Conservation (phyloP, 2,329 filamentous ascomycete species). For the Macrophomina tecta region DNA sequence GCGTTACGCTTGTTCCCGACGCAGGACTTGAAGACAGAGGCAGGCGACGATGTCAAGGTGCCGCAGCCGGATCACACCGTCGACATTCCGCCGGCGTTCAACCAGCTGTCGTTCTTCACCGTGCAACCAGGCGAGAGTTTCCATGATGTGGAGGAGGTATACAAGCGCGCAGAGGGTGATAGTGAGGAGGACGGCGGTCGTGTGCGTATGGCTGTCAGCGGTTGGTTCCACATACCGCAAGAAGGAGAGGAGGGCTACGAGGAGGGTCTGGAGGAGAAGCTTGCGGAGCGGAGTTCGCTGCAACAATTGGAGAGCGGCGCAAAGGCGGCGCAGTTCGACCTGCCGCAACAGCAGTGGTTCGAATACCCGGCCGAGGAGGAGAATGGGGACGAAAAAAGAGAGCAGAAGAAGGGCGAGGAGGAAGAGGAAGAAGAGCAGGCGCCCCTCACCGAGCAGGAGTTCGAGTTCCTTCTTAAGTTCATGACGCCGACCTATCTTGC, state of each 20-base stretch:
- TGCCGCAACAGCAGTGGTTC: slow-evolving; percentile 69
- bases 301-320: slow-evolving; percentile 80
- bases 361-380: slow-evolving; percentile 43
- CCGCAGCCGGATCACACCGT: slow-evolving; percentile 80
- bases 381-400: slow-evolving; percentile 55
- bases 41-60: slow-evolving; percentile 77
- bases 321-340: slow-evolving; percentile 87
- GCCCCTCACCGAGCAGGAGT: slow-evolving; percentile 75
- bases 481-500: slow-evolving; percentile 89
- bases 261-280: slow-evolving; percentile 83
- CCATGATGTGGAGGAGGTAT: slow-evolving; percentile 98
- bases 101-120: slow-evolving; percentile 97
- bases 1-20: slow-evolving; percentile 86
- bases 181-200: slow-evolving; percentile 72
- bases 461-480: slow-evolving; percentile 90
- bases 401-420: slow-evolving; percentile 42
- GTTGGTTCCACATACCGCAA: slow-evolving; percentile 99
- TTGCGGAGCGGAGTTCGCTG: slow-evolving; percentile 87
- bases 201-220: slow-evolving; percentile 95
- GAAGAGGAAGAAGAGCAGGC: slow-evolving; percentile 56
- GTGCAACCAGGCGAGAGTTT: slow-evolving; percentile 99
- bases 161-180: slow-evolving; percentile 67
- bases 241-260: slow-evolving; percentile 91
- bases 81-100: slow-evolving; percentile 91
- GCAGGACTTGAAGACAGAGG: slow-evolving; percentile 66